Evolutionary conservation across 192 early-diverging fungal genomes (phyloP).

Genomic region (Entophlyctis luteolus): DNA sequence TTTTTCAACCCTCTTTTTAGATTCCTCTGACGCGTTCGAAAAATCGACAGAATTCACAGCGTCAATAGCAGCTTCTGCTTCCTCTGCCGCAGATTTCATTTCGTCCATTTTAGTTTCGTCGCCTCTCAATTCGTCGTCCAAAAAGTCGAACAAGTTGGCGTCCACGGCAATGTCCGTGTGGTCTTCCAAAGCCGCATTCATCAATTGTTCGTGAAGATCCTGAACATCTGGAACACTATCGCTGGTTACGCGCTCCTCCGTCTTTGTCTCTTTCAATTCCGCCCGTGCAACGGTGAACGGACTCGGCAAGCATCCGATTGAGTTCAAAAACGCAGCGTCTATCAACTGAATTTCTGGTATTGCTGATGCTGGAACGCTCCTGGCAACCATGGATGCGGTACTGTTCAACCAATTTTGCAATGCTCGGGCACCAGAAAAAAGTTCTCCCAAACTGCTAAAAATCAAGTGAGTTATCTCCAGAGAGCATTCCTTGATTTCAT

Average conservation of each 20-base stretch:
- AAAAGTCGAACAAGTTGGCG: not conserved
- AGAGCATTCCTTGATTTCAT: constrained; percentile 59
- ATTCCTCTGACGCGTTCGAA: not conserved
- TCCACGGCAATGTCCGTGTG: too few species aligned
- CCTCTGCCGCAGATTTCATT: not conserved
- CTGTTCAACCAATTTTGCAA: constrained; percentile 94
- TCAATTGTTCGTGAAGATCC: not conserved
- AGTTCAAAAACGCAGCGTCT: constrained; percentile 28
- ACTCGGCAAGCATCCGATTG: constrained; percentile 37
- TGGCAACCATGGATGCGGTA: constrained; percentile 76
- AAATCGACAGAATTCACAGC: not conserved
- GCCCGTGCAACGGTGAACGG: constrained; percentile 29
- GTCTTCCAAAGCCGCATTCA: constrained; percentile 11
- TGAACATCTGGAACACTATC: too few species aligned
- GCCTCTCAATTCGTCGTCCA: too few species aligned
- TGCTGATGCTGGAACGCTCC: constrained; percentile 61
- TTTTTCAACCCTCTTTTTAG: constrained; percentile 13
- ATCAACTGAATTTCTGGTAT: constrained; percentile 44
- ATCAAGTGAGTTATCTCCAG: constrained; percentile 77
- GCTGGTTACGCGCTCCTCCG: not conserved
- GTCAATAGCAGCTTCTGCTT: not conserved
- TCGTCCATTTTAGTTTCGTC: too few species aligned
- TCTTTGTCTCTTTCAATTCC: not conserved
- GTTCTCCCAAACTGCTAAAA: constrained; percentile 80
- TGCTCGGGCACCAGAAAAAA: constrained; percentile 80